Conservation (phyloP, 768 basidiomycete species). For the Mycena indigotica region DNA sequence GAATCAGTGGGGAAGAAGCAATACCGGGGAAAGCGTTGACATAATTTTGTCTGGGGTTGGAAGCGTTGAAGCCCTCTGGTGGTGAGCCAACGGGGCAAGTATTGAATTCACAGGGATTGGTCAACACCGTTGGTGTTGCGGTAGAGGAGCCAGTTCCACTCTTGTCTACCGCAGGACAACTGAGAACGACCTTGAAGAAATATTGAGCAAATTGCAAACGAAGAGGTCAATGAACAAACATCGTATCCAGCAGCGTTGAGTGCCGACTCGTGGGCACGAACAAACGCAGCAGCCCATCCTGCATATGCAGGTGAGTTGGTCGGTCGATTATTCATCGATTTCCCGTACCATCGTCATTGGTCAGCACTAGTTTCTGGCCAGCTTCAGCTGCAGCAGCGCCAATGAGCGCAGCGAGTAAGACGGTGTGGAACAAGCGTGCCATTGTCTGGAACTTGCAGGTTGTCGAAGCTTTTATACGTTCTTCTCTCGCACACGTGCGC, state of each 20-base stretch:
- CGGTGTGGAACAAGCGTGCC: no score
- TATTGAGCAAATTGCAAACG: neutral
- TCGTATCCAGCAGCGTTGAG: conserved; percentile 41
- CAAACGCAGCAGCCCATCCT: conserved; percentile 48
- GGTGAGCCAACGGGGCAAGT: conserved; percentile 49
- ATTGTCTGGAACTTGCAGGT: no score
- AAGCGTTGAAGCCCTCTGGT: conserved; percentile 42
- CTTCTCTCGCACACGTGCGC: no score
- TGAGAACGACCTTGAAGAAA: conserved; percentile 43
- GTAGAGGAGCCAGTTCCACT: conserved; percentile 50
- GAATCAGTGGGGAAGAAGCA: no score
- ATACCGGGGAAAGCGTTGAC: conserved; percentile 37
- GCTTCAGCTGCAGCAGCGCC: conserved; percentile 7
- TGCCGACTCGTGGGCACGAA: conserved; percentile 44
- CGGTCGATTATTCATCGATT: no score
- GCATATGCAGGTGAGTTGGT: neutral
- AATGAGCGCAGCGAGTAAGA: conserved; percentile 3
- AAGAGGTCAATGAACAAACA: conserved; percentile 27
- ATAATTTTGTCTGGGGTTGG: conserved; percentile 38
- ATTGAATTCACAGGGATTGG: conserved; percentile 47
- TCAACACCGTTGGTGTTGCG: conserved; percentile 35
- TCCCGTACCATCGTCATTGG: conserved; percentile 38
- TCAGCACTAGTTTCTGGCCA: conserved; percentile 31
- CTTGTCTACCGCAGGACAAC: conserved; percentile 47
- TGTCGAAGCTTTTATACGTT: no score